These are phyloP conservation scores for Silene latifolia DNA, from an alignment of 148 eudicot genomes.

Conservation along the genomic window DNA sequence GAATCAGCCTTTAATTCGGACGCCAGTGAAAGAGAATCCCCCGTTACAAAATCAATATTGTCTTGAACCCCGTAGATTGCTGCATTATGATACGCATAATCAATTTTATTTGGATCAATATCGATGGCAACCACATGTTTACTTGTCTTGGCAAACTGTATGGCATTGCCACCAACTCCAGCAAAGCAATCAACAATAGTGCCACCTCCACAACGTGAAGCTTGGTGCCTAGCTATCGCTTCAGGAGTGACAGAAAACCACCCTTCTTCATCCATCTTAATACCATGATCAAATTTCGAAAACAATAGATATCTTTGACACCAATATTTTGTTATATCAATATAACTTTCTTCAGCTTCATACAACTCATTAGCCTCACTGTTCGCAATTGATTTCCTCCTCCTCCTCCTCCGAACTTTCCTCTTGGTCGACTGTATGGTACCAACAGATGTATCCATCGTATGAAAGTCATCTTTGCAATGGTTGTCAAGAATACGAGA, in stretches of 20 bases:
- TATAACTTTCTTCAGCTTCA: slow-evolving; percentile 32
- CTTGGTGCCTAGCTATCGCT: slow-evolving; percentile 77
- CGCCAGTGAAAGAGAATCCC: slow-evolving; percentile 65
- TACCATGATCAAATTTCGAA: slow-evolving; percentile 69
- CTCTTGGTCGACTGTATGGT: slow-evolving; percentile 54
- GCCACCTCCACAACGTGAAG: slow-evolving; percentile 61
- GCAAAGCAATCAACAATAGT: slow-evolving; percentile 67
- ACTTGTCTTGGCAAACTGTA: slow-evolving; percentile 77
- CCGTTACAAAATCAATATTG: slow-evolving; percentile 63
- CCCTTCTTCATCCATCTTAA: slow-evolving; percentile 91
- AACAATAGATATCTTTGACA: slow-evolving; percentile 72
- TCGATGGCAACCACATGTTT: slow-evolving; percentile 78
- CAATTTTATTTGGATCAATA: slow-evolving; percentile 81
- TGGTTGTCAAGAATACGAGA: slow-evolving; percentile 17
- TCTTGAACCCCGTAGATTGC: slow-evolving; percentile 73
- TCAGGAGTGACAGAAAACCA: slow-evolving; percentile 99
- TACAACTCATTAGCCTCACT: slow-evolving; percentile 33
- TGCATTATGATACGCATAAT: slow-evolving; percentile 80
- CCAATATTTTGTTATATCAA: slow-evolving; percentile 78
- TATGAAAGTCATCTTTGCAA: slow-evolving; percentile 23
- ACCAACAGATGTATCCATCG: slow-evolving; percentile 19
- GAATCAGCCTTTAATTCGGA: slow-evolving; percentile 62
- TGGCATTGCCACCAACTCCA: slow-evolving; percentile 94
- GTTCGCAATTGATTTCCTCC: slow-evolving; percentile 38
- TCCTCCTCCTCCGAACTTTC: slow-evolving; percentile 36